A percentile compares a stretch with the other conserved stretches of the same genome.
Conservation (phyloP, 805 yeast species). For the Metschnikowia vanudenii region DNA sequence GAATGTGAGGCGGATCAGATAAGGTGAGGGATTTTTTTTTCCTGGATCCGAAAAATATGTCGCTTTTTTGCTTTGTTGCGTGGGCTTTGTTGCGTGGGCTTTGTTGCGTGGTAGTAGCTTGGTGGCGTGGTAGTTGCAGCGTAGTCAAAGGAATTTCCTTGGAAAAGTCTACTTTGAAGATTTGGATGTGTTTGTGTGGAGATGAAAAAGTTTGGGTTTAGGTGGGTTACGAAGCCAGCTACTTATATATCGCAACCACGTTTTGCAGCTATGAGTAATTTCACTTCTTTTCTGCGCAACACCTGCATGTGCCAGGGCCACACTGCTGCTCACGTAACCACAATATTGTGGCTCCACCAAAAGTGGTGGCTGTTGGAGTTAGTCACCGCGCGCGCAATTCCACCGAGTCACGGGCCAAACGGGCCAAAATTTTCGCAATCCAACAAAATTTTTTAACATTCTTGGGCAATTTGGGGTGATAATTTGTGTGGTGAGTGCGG, state of each 20-base stretch:
- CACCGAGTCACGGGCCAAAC: neutral
- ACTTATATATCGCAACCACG: slow-evolving; percentile 10
- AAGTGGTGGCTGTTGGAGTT: slow-evolving; percentile 11
- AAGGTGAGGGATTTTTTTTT: neutral
- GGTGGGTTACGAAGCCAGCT: slow-evolving; percentile 2
- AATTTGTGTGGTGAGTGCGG: too few species aligned
- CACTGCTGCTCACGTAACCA: slow-evolving; percentile 11
- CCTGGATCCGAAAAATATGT: too few species aligned
- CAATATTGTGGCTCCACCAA: slow-evolving; percentile 9
- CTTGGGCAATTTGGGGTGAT: too few species aligned
- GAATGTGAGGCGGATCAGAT: neutral
- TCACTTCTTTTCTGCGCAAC: slow-evolving; percentile 3
- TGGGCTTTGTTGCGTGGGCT: too few species aligned
- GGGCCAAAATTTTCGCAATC: slow-evolving; percentile 1
- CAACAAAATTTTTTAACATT: slow-evolving; percentile 3
- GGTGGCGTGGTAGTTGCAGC: too few species aligned
- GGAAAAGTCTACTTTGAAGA: neutral
- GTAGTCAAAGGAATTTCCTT: neutral
- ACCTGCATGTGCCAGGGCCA: slow-evolving; percentile 1
- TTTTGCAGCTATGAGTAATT: slow-evolving; percentile 15
- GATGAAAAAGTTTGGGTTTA: neutral
- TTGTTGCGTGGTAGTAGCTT: too few species aligned
- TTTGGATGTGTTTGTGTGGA: slow-evolving; percentile 1
- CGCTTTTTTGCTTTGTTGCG: too few species aligned
- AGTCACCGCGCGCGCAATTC: slow-evolving; percentile 1